A percentile compares a stretch with the other conserved stretches of the same genome.
Evolutionary conservation across 192 early-diverging fungal genomes (phyloP).

Genomic region (Piromyces finnis): DNA sequence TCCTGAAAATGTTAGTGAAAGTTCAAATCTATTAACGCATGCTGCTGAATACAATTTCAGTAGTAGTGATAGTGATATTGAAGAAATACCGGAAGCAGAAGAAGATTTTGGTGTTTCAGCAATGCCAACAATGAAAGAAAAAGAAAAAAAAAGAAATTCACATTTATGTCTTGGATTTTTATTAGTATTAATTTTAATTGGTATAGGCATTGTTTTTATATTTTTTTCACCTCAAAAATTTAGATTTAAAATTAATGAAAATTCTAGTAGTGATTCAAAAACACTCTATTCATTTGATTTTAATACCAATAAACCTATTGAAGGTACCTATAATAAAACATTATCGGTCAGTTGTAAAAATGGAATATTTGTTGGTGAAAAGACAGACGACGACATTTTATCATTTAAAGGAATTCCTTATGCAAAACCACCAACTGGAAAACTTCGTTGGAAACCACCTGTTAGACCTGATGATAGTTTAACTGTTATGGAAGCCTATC

Average conservation of each 20-base stretch:
- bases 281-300: background rate
- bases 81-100: background rate
- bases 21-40: background rate
- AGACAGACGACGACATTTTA: background rate
- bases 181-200: background rate
- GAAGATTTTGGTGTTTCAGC: background rate
- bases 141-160: background rate
- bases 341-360: background rate
- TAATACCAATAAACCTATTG: background rate
- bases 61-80: background rate
- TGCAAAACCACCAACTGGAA: background rate
- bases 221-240: background rate
- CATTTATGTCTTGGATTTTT: background rate
- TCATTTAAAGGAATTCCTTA: background rate
- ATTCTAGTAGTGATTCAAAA: background rate
- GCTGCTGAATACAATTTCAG: background rate
- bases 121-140: background rate
- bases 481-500: background rate
- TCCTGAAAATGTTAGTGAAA: background rate
- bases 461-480: background rate
- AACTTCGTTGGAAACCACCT: background rate
- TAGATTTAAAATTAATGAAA: background rate
- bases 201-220: background rate
- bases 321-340: background rate
- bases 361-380: background rate